A percentile compares a stretch with the other conserved stretches of the same genome.
Conservation (phyloP, 106 monocot species). For the Gastrodia elata region DNA sequence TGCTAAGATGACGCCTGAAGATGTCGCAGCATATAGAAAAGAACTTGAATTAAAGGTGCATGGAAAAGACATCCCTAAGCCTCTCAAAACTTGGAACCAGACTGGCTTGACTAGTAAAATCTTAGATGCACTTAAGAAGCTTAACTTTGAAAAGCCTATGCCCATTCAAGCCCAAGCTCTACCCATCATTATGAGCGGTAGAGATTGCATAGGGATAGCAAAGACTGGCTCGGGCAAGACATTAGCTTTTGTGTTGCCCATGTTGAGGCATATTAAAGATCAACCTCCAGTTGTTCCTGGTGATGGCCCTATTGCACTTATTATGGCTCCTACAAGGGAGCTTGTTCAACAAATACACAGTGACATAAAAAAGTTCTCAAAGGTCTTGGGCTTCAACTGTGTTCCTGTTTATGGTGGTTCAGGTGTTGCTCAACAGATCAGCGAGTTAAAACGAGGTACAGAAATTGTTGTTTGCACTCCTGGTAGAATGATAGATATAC, state of each 20-base stretch:
- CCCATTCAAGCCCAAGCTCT: slow-evolving; percentile 88
- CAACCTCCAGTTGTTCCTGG: slow-evolving; percentile 81
- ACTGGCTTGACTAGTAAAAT: slow-evolving; percentile 78
- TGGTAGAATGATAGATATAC: slow-evolving; percentile 96
- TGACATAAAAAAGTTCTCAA: slow-evolving; percentile 85
- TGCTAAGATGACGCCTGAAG: slow-evolving; percentile 61
- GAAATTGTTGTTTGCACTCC: slow-evolving; percentile 99
- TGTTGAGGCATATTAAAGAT: slow-evolving; percentile 95
- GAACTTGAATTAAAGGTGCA: slow-evolving; percentile 86
- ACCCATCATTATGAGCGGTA: slow-evolving; percentile 90
- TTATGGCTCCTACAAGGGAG: slow-evolving; percentile 97
- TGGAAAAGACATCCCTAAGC: slow-evolving; percentile 95
- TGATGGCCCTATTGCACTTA: slow-evolving; percentile 89
- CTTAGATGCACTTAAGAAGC: slow-evolving; percentile 80
- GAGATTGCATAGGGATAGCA: slow-evolving; percentile 95
- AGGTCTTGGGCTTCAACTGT: slow-evolving; percentile 60
- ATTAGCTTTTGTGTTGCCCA: slow-evolving; percentile 87
- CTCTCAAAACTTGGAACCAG: slow-evolving; percentile 90
- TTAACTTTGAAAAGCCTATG: slow-evolving; percentile 92
- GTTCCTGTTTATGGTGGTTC: slow-evolving; percentile 95
- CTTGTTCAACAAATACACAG: slow-evolving; percentile 93
- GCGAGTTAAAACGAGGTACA: slow-evolving; percentile 84
- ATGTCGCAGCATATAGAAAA: slow-evolving; percentile 55
- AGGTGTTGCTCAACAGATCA: slow-evolving; percentile 97
- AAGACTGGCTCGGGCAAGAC: slow-evolving; percentile 99